Conservation (phyloP, 768 basidiomycete genomes). For the Postia placenta region DNA sequence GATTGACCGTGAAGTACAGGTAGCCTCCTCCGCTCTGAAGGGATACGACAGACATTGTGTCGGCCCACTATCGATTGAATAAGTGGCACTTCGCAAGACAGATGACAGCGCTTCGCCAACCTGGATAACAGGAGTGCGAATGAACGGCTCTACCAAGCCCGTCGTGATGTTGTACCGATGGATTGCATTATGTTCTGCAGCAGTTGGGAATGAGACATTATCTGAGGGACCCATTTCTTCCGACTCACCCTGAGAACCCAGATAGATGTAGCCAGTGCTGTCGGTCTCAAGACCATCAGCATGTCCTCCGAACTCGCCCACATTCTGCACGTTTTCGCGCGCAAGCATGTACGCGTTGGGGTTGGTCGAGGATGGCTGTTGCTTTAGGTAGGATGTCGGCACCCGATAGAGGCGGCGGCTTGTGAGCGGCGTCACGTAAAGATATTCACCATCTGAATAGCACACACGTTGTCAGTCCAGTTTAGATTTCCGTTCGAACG, state of each 20-base stretch:
- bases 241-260: constrained; percentile 6
- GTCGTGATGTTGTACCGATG: constrained; percentile 9
- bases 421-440: constrained; percentile 10
- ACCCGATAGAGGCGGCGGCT: constrained; percentile 13
- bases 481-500: not conserved
- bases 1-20: constrained; percentile 17
- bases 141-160: constrained; percentile 9
- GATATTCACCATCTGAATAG: constrained; percentile 10
- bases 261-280: constrained; percentile 9
- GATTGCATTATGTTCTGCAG: constrained; percentile 11
- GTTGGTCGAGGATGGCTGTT: constrained; percentile 9
- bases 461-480: not conserved
- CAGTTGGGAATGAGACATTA: not conserved
- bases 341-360: constrained; percentile 8
- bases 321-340: constrained; percentile 3
- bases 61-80: constrained; percentile 7
- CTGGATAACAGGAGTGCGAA: constrained; percentile 15
- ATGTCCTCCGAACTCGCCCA: constrained; percentile 10
- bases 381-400: constrained; percentile 11
- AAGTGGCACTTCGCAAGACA: not conserved
- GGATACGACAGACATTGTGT: constrained; percentile 14
- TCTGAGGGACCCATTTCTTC: not conserved
- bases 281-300: constrained; percentile 13
- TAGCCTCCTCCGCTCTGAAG: constrained; percentile 9
- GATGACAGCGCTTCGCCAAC: not conserved